These are phyloP conservation scores for Pythium oligandrum DNA, from an alignment of 352 stramenopile species.

Conservation along the genomic window DNA sequence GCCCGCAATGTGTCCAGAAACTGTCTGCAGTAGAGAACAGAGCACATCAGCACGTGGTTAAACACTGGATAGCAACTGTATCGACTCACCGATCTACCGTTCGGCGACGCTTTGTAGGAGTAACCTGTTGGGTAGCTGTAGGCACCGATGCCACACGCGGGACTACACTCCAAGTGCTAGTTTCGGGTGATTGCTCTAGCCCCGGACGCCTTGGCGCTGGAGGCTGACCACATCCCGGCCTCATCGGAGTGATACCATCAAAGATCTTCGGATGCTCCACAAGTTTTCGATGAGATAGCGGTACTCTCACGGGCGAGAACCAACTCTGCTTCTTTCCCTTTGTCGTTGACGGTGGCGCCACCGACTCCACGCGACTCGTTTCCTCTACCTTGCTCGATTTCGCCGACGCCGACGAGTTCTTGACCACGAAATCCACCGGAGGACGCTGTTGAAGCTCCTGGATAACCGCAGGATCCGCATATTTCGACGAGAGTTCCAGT, in stretches of 20 bases:
- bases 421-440: slow-evolving; percentile 36
- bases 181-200: too few species aligned
- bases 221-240: slow-evolving; percentile 17
- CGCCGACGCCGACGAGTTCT: slow-evolving; percentile 11
- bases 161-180: neutral
- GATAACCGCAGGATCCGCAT: slow-evolving; percentile 26
- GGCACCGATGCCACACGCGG: slow-evolving; percentile 4
- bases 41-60: too few species aligned
- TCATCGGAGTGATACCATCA: slow-evolving; percentile 30
- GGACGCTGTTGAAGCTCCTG: slow-evolving; percentile 29
- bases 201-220: neutral
- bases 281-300: slow-evolving; percentile 57
- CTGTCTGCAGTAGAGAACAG: slow-evolving; percentile 1
- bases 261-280: slow-evolving; percentile 47
- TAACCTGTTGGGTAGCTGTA: neutral
- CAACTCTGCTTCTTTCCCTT: slow-evolving; percentile 39
- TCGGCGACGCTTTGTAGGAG: slow-evolving; percentile 1
- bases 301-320: slow-evolving; percentile 55
- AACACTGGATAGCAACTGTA: too few species aligned
- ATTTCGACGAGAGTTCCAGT: slow-evolving; percentile 29
- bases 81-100: slow-evolving; percentile 8
- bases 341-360: neutral
- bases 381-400: neutral
- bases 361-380: neutral
- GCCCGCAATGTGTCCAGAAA: slow-evolving; percentile 12